A percentile compares a stretch with the other conserved stretches of the same genome.
These are phyloP conservation scores for Rubus parviflorus DNA, from an alignment of 306 rosid species.

Conservation along the genomic window DNA sequence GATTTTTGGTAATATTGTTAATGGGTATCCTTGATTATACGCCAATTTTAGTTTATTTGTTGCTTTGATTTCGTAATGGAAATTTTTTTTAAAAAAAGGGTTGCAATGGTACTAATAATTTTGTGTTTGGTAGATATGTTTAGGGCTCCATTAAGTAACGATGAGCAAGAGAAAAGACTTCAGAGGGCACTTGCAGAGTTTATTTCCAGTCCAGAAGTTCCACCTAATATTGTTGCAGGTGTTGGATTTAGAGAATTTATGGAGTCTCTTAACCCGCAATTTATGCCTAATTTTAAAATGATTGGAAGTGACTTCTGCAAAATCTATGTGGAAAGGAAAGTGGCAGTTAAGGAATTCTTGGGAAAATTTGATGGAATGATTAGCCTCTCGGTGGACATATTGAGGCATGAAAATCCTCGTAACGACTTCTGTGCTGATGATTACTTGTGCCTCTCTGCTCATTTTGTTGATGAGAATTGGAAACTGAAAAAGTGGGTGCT, in stretches of 20 bases:
- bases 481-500: slow-evolving; percentile 18
- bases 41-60: too few relatives aligned
- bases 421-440: neutral
- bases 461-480: slow-evolving; percentile 21
- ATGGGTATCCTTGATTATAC: neutral
- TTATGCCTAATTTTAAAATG: neutral
- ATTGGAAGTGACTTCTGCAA: neutral
- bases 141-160: neutral
- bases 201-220: neutral
- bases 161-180: neutral
- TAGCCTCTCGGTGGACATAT: neutral
- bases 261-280: neutral
- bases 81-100: neutral
- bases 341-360: neutral
- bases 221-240: neutral
- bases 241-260: neutral
- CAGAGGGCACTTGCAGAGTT: neutral
- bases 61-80: neutral
- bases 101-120: neutral
- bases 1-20: neutral
- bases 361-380: slow-evolving; percentile 11
- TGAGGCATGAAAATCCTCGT: neutral
- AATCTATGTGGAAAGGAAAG: neutral
- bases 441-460: slow-evolving; percentile 6
- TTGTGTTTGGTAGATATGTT: neutral